phyloP scores from a whole-genome alignment of 495 filamentous ascomycete genomes.

The Aspergillus wentii region DNA sequence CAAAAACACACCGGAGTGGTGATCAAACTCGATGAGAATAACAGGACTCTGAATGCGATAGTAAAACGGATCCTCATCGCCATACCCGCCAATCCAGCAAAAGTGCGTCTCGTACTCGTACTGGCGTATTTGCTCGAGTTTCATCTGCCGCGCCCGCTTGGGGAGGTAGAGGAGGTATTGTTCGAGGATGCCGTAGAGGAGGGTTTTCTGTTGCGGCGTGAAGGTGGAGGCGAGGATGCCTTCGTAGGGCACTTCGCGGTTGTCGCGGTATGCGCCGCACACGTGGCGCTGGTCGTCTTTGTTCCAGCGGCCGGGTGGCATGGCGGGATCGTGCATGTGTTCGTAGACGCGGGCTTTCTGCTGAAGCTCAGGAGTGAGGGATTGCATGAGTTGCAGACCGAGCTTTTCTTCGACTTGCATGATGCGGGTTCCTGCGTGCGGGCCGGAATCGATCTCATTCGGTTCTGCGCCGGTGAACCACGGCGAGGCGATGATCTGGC shows the following conservation, averaged over 20 bases:
- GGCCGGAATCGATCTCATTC: slow-evolving; percentile 63
- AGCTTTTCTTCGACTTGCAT: slow-evolving; percentile 59
- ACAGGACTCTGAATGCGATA: slow-evolving; percentile 73
- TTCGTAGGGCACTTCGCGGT: slow-evolving; percentile 70
- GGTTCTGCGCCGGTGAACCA: slow-evolving; percentile 78
- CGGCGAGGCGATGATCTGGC: slow-evolving; percentile 59
- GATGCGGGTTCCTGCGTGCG: slow-evolving; percentile 54
- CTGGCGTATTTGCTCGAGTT: slow-evolving; percentile 44
- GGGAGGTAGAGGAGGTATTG: slow-evolving; percentile 66
- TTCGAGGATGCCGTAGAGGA: slow-evolving; percentile 50
- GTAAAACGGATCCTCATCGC: slow-evolving; percentile 66
- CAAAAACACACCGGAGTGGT: slow-evolving; percentile 75
- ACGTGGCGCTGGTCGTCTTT: slow-evolving; percentile 68
- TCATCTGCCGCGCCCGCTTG: slow-evolving; percentile 37
- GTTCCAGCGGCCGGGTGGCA: slow-evolving; percentile 69
- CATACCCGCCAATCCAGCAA: slow-evolving; percentile 66
- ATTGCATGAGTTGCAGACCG: slow-evolving; percentile 64
- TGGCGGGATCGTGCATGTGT: slow-evolving; percentile 50
- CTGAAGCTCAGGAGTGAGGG: slow-evolving; percentile 43
- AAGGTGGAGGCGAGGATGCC: slow-evolving; percentile 49
- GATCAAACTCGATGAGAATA: slow-evolving; percentile 69
- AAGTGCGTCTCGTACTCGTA: slow-evolving; percentile 67
- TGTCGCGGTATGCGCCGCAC: slow-evolving; percentile 71
- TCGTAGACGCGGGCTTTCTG: slow-evolving; percentile 50
- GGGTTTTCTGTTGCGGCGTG: slow-evolving; percentile 36